Base-by-base conservation (phyloP, 805 yeast species). In the Saturnispora hagleri region DNA sequence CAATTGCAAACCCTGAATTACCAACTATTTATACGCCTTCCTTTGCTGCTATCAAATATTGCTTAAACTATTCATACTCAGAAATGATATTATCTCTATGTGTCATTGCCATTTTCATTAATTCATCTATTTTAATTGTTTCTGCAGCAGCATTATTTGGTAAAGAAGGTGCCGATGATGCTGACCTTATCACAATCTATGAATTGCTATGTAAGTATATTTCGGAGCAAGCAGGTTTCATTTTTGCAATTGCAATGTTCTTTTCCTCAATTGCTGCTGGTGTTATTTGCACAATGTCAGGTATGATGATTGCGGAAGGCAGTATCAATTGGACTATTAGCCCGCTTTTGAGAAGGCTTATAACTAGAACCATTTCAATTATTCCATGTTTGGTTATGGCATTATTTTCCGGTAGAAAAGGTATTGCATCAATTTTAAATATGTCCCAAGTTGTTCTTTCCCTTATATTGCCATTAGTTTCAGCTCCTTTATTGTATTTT, bases 181-280 rank as follows among this genome's bases (percentile, higher is more conserved):
- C 97, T 3, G 96, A 88, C 63, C 73, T 90, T 55, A 86, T 84
- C 63, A 75, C 90, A 4, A 86, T 90, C 55, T 84, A 89, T 64
- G 73, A 74, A 20, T 69, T 89, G 59, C 72, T 90, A 28, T 71
- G 81, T 4, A 53, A 65, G 18, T 78, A 74, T 48, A 71, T 90
- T 40, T 84, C 95, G 0, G 80, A 84, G 2, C 80, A 79, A 8
- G 95, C 89, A 0, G 97, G 97, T 27, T 81, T 88, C 0, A 67
- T 89, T 0, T 90, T 90, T 69, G 89, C 89, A 76, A 65, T 88
- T 50, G 97, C 97, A 0, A 72, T 90, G 59, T 70, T 90, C 40
- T 78, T 86, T 53, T 84, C 93, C 53, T 97, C 97, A 5, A 89
- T 86, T 61, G 84, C 90, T 45, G 96, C 97, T 0, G 96, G 97